Conservation (phyloP, 2,329 filamentous ascomycete species). For the Teratosphaeria destructans region DNA sequence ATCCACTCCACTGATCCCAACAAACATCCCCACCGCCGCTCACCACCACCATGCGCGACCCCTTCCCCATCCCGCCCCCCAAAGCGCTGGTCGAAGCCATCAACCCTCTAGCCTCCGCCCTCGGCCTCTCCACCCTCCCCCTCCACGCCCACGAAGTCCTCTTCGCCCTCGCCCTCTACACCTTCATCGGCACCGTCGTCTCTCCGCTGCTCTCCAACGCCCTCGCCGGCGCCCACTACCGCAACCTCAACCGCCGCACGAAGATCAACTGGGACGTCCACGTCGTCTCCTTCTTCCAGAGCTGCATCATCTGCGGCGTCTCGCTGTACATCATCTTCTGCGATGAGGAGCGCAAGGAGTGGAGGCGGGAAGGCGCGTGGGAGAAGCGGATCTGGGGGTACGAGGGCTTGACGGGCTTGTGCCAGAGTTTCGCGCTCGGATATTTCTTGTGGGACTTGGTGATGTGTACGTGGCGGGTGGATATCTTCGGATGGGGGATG, state of each 20-base stretch:
- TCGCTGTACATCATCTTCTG: conserved; percentile 63
- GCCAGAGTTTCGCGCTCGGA: conserved; percentile 65
- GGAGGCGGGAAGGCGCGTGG: conserved; percentile 45
- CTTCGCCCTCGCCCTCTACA: conserved; percentile 57
- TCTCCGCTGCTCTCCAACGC: conserved; percentile 56
- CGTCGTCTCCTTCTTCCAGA: conserved; percentile 74
- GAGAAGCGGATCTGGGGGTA: conserved; percentile 63
- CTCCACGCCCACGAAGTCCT: conserved; percentile 70
- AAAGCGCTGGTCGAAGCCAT: conserved; percentile 45
- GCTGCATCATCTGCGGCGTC: conserved; percentile 57
- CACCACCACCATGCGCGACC: conserved; percentile 53
- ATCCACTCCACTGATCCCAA: not conserved
- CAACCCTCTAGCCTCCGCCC: conserved; percentile 53
- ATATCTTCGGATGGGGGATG: conserved; percentile 66
- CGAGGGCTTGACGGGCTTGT: conserved; percentile 58
- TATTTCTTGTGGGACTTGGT: conserved; percentile 80
- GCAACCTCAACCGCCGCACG: conserved; percentile 49
- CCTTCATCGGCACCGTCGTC: conserved; percentile 53
- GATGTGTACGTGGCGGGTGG: conserved; percentile 56
- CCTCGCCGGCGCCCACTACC: conserved; percentile 56
- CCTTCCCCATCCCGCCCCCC: conserved; percentile 54
- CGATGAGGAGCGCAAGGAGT: conserved; percentile 54
- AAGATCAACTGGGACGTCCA: conserved; percentile 78
- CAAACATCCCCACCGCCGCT: not conserved
- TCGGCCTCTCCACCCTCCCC: conserved; percentile 56